phyloP scores from a whole-genome alignment of 1,139 yeast genomes.

The Yamadazyma spencermartinsiae region DNA sequence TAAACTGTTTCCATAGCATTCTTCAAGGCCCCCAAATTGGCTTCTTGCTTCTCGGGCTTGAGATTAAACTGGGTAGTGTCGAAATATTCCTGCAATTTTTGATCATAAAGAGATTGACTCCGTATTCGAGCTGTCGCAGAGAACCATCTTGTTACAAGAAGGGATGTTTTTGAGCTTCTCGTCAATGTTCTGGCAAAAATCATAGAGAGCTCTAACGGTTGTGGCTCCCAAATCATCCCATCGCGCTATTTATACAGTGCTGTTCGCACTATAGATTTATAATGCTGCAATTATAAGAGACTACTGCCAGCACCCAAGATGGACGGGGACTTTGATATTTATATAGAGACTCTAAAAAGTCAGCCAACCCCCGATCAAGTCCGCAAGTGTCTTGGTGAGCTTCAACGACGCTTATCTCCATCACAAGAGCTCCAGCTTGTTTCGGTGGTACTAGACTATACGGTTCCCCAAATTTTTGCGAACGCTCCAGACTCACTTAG shows the following conservation, averaged over 20 bases:
- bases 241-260: no score
- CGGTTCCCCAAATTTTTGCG: constrained; percentile 25
- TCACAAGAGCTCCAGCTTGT: constrained; percentile 16
- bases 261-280: no score
- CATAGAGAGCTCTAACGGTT: background rate
- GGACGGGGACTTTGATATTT: background rate
- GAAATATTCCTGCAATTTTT: constrained; percentile 19
- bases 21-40: constrained; percentile 20
- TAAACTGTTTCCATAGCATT: constrained; percentile 29
- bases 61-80: constrained; percentile 19
- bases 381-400: constrained; percentile 2
- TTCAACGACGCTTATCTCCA: background rate
- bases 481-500: background rate
- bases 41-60: constrained; percentile 15
- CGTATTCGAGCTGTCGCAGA: background rate
- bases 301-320: no score
- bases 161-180: no score
- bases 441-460: constrained; percentile 28
- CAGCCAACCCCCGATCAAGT: constrained; percentile 22
- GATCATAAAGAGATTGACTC: background rate
- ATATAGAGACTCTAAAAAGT: constrained; percentile 18
- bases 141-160: no score
- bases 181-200: background rate
- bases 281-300: no score
- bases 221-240: no score